Evolutionary conservation across 495 filamentous ascomycete genomes (phyloP), one percentile per base, ranked within the genome.

Genomic region (Xanthoparmelia taractica): DNA sequence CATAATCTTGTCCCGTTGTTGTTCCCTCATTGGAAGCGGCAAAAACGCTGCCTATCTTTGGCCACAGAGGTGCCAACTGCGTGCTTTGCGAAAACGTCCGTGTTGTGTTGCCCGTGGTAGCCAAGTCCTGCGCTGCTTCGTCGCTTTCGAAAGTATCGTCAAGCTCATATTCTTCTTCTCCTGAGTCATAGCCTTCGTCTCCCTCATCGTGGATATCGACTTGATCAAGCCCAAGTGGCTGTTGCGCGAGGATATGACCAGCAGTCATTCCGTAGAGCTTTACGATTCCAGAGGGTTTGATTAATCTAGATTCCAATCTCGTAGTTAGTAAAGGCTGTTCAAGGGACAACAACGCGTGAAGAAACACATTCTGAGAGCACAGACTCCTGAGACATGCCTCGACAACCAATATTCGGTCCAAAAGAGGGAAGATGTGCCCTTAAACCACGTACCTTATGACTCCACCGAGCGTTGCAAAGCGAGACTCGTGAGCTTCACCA

Each of bases 391-490:
- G 45, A 27, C n/a, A 27, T 12, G 45, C 10, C 45, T 48, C 45
- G 8, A 48, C 8, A 25, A 2, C 8, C 18, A 20, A n/a, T 4
- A n/a, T 23, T 45, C n/a, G 43, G 8, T 45, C 8, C n/a, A 27
- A 48, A 48, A 48, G 8, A 48, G 23, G 18, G 13, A 23, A 34
- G 13, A 27, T 45, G 2, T 18, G 25, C 27, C 58, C 52, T 27
- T 25, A 41, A 27, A 27, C 2, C 38, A 48, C 52, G 27, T 67
- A 60, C 60, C 67, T 69, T 23, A 69, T 63, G 34, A 67, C 23
- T 20, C 67, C 67, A 33, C 67, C 67, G 15, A 69, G 38, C 5
- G 67, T 69, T 25, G 67, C 62, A 58, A 55, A 27, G 18, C 65
- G 65, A 27, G 37, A 54, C 17, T 62, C 25, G 43, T 52, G 33